These are phyloP conservation scores for Sphenostylis stenocarpa DNA, from an alignment of 306 rosid genomes.

Conservation along the genomic window DNA sequence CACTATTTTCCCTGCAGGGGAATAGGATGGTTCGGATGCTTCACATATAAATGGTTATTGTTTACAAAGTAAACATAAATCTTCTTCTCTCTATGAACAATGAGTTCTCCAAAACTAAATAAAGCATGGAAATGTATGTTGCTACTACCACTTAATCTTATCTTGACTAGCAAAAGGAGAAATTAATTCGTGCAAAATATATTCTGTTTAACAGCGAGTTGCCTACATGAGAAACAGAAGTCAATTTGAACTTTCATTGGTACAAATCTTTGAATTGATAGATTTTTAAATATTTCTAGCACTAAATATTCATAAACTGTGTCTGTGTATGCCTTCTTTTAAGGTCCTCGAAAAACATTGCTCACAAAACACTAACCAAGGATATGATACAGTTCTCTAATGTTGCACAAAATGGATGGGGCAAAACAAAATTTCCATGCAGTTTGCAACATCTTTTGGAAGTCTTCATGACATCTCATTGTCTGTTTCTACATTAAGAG, in stretches of 20 bases:
- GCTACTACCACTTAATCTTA: neutral
- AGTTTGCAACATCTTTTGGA: neutral
- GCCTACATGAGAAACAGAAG: neutral
- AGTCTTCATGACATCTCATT: neutral
- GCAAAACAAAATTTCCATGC: neutral
- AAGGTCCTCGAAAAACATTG: neutral
- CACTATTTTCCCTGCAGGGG: neutral
- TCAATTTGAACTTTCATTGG: neutral
- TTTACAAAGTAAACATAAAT: neutral
- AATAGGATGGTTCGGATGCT: neutral
- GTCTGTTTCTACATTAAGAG: neutral
- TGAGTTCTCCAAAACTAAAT: neutral
- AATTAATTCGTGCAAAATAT: neutral
- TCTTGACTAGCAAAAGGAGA: neutral
- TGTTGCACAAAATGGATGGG: slow-evolving; percentile 16
- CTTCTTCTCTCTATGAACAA: neutral
- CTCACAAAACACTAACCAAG: neutral
- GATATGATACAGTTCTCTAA: neutral
- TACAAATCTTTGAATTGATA: neutral
- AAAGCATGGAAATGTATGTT: neutral
- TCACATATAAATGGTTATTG: neutral
- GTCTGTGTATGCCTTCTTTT: neutral
- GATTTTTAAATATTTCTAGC: neutral
- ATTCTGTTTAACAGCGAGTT: neutral
- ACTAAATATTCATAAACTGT: slow-evolving; percentile 14